Base-by-base conservation (phyloP, 2,329 filamentous ascomycete genomes). In the Rhinocladiella similis region DNA sequence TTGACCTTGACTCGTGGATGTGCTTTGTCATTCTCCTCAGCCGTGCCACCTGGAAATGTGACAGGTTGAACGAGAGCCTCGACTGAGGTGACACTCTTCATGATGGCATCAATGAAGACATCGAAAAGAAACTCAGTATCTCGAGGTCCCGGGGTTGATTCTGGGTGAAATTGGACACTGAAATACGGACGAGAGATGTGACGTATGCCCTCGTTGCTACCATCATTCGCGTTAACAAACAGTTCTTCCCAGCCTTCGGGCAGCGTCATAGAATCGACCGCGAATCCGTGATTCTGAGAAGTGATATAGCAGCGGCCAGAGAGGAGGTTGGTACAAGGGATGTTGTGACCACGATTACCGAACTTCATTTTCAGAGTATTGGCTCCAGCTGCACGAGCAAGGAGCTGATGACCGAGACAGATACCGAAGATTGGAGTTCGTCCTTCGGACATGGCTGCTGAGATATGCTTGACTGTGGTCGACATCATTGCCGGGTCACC, bases 141-240 rank as follows among this genome's bases (percentile, higher is more conserved):
- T 35, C 91, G 85, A 50, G 94, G 94, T 56, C 94, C 94, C 2
- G 94, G 94, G 1, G 91, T 95, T 79, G 92, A 96, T 75, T 99
- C 94, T 0, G 94, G 94, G 70, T 99, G 94, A 78, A 99, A 99
- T 72, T 99, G 94, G n/a, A 97, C 94, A 80, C 91, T 97, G 81
- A 99, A 99, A 78, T 93, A 95, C 50, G 94, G 94, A 69, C 87
- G 89, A 72, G 79, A 83, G 47, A 83, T 78, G 73, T 97, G 91
- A 74, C 92, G 88, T 70, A 99, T 97, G 76, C 94, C 94, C 78
- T 99, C 94, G 74, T 99, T 99, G 76, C 90, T 97, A 66, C 90
- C 90, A 67, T 99, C 94, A 73, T 99, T 99, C 74, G 94, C 93
- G 70, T 99, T 99, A 69, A 97, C 89, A 65, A 97, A 99, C 9